Conservation (phyloP, 1,284 basidiomycete genomes). For the Coriolopsis trogii region DNA sequence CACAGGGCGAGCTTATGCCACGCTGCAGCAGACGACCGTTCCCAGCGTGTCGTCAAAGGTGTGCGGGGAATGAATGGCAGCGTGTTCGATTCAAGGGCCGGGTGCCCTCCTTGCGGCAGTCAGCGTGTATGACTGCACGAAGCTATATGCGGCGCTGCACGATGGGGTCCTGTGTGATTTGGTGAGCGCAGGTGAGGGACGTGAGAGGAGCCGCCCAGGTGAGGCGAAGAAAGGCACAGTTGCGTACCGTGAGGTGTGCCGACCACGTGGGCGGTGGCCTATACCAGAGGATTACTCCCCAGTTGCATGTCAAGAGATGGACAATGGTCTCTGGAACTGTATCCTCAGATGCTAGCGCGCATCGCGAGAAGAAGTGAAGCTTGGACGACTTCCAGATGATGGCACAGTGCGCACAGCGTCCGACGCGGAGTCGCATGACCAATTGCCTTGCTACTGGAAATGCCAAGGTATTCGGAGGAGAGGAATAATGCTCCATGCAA, state of each 20-base stretch:
- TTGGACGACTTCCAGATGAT: no score
- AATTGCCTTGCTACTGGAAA: no score
- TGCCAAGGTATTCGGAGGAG: no score
- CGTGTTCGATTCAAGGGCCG: neutral
- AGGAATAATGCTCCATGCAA: no score
- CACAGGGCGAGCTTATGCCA: conserved; percentile 2
- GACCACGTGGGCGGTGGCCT: conserved; percentile 1
- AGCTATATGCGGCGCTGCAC: conserved; percentile 9
- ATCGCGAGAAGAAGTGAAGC: no score
- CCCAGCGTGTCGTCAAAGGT: neutral
- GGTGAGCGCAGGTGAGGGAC: neutral
- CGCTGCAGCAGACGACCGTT: neutral
- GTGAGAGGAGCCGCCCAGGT: neutral
- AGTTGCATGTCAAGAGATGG: neutral
- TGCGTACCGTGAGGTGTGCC: neutral
- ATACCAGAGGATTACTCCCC: neutral
- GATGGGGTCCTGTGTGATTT: neutral
- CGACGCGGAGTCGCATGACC: no score
- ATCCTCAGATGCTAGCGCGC: no score
- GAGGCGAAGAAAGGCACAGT: neutral
- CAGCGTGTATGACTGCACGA: conserved; percentile 2
- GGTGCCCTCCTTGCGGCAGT: no score
- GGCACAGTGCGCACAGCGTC: no score
- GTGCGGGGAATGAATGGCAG: conserved; percentile 1
- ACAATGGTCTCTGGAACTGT: no score